Base-by-base conservation (phyloP, 306 rosid species). In the Canavalia ensiformis region DNA sequence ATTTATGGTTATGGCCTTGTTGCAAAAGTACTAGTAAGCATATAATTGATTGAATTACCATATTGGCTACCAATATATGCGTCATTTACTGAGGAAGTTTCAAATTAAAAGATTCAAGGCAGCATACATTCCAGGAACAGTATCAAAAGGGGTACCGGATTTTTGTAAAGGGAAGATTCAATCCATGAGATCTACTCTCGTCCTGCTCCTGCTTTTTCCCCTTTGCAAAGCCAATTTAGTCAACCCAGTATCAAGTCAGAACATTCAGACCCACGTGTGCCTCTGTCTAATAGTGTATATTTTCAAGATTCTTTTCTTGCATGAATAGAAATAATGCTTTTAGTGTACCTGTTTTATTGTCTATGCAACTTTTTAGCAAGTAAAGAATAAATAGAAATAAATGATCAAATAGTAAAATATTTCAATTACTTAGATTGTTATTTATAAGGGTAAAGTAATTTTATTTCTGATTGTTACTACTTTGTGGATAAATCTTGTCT, bases 111-210 rank as follows among this genome's bases (percentile, higher is more conserved):
- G 97, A 88, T 95, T 95, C 94, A 95, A 93, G 91, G 82, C 76
- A 57, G 72, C 91, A 37, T 98, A 95, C 79, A 56, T 95, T 84
- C 97, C 99, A 3, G 89, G 89, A 69, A 57, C 51, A 28, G 86
- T 93, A n/a, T 46, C 88, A 64, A 95, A 95, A 87, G 93, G 89
- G 58, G 99, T 98, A 84, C 99, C 99, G 0, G 98, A 95, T 88
- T 95, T 95, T 65, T 89, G 94, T 4, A 95, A 93, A 81, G 97
- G 96, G 37, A 95, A 90, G 84, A 83, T 94, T 62, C 99, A 95
- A 34, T 85, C 99, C 18, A 87, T 86, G 91, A 82, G 97, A 73
- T 87, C 99, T 5, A 94, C 99, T 76, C 88, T 6, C 92, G 98
- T 68, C 89, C 97, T 10, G 97, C 97, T 63, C 98, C 98, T n/a